Evolutionary conservation across 306 rosid species (phyloP).

Genomic region (Prunus padus): DNA sequence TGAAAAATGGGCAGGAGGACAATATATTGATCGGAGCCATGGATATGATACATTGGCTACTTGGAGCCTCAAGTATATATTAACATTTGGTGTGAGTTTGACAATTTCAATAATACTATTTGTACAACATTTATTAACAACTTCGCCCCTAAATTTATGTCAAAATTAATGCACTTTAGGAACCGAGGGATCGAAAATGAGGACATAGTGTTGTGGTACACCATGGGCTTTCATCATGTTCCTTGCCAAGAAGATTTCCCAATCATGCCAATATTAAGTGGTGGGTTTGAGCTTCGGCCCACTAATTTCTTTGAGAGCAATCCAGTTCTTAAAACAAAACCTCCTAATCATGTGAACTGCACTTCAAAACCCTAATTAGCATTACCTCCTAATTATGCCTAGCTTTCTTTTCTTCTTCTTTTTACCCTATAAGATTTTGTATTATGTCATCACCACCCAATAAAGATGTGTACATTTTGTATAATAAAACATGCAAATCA

Average conservation of each 20-base stretch:
- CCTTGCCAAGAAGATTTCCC: conserved; percentile 71
- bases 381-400: no score
- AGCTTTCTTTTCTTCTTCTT: background rate
- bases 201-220: conserved; percentile 50
- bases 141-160: background rate
- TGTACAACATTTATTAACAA: no score
- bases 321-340: conserved; percentile 45
- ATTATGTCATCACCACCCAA: background rate
- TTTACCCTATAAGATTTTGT: background rate
- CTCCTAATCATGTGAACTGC: conserved; percentile 27
- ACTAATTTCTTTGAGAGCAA: conserved; percentile 74
- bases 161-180: conserved; percentile 2
- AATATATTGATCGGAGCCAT: conserved; percentile 40
- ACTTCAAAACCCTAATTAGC: background rate
- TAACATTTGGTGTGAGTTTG: background rate
- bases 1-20: conserved; percentile 66
- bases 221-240: conserved; percentile 61
- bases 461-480: background rate
- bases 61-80: conserved; percentile 38
- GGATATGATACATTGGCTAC: conserved; percentile 54
- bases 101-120: no score
- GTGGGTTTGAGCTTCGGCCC: conserved; percentile 57
- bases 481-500: no score
- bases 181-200: conserved; percentile 19
- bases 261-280: conserved; percentile 56